A percentile compares a stretch with the other conserved stretches of the same genome.
phyloP scores from a whole-genome alignment of 495 filamentous ascomycete genomes.

The Gamarada debralockiae region DNA sequence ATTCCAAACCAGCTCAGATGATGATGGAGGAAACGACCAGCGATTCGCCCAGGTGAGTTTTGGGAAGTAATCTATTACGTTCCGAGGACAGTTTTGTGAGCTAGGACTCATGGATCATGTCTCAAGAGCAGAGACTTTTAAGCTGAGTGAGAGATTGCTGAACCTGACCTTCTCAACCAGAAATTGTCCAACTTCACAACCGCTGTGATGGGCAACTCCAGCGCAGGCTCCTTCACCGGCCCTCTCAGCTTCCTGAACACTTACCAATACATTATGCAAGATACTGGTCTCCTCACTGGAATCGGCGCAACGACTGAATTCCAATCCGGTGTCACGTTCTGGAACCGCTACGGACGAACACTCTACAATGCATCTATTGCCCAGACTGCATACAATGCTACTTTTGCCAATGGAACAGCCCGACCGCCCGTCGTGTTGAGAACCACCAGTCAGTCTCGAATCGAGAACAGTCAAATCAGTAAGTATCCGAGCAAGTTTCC shows the following conservation, averaged over 20 bases:
- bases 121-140: no score
- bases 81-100: no score
- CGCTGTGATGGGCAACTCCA: conserved; percentile 22
- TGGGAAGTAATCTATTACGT: no score
- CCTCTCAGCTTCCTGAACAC: conserved; percentile 46
- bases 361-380: conserved; percentile 42
- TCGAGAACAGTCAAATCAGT: conserved; percentile 44
- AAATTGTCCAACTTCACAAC: conserved; percentile 44
- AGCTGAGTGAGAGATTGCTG: no score
- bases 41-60: conserved; percentile 29
- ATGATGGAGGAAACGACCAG: conserved; percentile 43
- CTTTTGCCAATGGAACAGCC: conserved; percentile 41
- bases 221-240: conserved; percentile 32
- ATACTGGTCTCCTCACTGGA: conserved; percentile 37
- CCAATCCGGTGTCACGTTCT: conserved; percentile 43
- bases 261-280: conserved; percentile 44
- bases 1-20: conserved; percentile 35
- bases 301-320: conserved; percentile 48
- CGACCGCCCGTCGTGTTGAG: conserved; percentile 43
- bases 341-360: conserved; percentile 50
- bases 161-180: no score
- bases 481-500: no score
- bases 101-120: no score
- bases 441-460: conserved; percentile 46
- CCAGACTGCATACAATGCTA: conserved; percentile 38